Percentiles rank a stretch among this genome's conserved stretches.
Evolutionary conservation across 2,329 filamentous ascomycete species (phyloP).

Genomic region (Colletotrichum eremochloae): DNA sequence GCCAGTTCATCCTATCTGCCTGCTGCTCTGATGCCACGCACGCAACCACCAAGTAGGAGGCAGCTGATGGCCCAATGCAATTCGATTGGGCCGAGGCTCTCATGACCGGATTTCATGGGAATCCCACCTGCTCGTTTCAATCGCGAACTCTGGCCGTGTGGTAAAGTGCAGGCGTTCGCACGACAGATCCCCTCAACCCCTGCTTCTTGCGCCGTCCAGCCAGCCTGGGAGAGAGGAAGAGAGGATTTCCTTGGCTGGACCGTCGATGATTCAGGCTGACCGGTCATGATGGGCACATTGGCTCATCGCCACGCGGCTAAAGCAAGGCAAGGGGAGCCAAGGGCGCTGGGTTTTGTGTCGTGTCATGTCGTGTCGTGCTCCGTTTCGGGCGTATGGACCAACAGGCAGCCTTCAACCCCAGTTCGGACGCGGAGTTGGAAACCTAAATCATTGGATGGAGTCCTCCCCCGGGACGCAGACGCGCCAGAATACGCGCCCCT

Average conservation of each 20-base stretch:
- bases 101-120: constrained; percentile 28
- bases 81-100: constrained; percentile 29
- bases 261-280: background rate
- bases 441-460: background rate
- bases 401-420: background rate
- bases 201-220: constrained; percentile 15
- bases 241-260: background rate
- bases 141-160: constrained; percentile 16
- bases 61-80: constrained; percentile 13
- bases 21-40: constrained; percentile 23
- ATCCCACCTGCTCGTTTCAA: constrained; percentile 28
- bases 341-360: constrained; percentile 12
- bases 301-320: constrained; percentile 29
- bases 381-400: constrained; percentile 15
- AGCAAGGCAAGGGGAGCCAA: constrained; percentile 26
- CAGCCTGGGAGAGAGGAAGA: constrained; percentile 1
- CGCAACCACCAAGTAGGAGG: background rate
- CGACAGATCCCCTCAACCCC: background rate
- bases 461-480: constrained; percentile 17
- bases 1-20: background rate
- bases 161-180: constrained; percentile 11
- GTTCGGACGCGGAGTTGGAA: constrained; percentile 15
- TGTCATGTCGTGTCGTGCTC: constrained; percentile 6
- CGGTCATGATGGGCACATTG: background rate
- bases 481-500: constrained; percentile 39